Evolutionary conservation across 352 stramenopile genomes (phyloP), one percentile per base, ranked within the genome.

Genomic region (Phytophthora hybrid): DNA sequence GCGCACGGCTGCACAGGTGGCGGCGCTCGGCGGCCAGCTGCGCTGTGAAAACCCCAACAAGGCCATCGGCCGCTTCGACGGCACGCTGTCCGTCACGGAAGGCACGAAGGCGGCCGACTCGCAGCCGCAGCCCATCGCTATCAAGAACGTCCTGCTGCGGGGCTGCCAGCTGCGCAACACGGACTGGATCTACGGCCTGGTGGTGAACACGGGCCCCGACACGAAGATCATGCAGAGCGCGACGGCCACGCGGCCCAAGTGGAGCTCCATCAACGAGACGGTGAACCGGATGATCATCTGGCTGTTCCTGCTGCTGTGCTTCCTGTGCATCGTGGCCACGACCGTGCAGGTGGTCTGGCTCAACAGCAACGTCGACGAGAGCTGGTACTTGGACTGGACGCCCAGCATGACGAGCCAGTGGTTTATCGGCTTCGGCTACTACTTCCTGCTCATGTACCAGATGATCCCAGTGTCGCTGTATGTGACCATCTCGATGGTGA

Each of bases 391-490:
- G 31, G 61, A 63, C 49, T 90, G 80, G 80, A 77, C 81, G 49
- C 83, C 82, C 11, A 58, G 49, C 3, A 79, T 85, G 7, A 67
- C 78, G 26, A 81, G 80, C 19, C 83, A 92, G 71, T 92, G 84
- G 76, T 93, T 98, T 44, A 66, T 92, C 18, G 78, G 93, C 14
- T 93, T 98, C 63, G 81, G 96, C 29, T 91, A 88, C 59, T 99
- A 98, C 83, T 94, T 99, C 34, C 84, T 99, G 19, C 85, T 99
- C 49, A 96, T 98, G 83, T 98, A 94, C 80, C 96, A 99, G 76
- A 98, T 99, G 84, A 97, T 99, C 34, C 98, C 98, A 16, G 88
- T 99, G 32, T 99, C 93, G 76, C 89, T 99, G 13, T 99, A 99
- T 77, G 97, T 99, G 44, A 98, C 96, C 0, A 97, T 99, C 18